phyloP scores from a whole-genome alignment of 108 stramenopile genomes.

The Conticribra guillardii region DNA sequence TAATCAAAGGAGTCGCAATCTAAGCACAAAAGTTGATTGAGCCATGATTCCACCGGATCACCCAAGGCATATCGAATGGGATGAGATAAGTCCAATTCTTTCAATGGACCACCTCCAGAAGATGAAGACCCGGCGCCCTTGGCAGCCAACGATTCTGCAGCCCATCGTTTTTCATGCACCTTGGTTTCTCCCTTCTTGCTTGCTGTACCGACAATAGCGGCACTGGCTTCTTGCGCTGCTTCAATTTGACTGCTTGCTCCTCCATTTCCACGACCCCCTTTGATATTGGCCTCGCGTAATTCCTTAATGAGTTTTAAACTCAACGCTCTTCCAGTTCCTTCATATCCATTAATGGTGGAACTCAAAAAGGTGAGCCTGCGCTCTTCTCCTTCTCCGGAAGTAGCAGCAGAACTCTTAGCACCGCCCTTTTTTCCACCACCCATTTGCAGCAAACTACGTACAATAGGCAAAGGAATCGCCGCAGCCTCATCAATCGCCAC shows the following conservation, averaged over 20 bases:
- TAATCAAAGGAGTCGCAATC: slow-evolving; percentile 73
- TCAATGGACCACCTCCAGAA: slow-evolving; percentile 53
- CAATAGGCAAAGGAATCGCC: slow-evolving; percentile 97
- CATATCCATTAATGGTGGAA: slow-evolving; percentile 99
- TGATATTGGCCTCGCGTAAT: slow-evolving; percentile 81
- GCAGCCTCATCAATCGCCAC: slow-evolving; percentile 99
- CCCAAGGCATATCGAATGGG: slow-evolving; percentile 95
- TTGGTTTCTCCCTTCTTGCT: slow-evolving; percentile 89
- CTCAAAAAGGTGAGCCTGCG: slow-evolving; percentile 92
- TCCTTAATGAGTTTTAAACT: slow-evolving; percentile 98
- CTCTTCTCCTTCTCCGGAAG: slow-evolving; percentile 46
- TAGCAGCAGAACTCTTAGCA: slow-evolving; percentile 42
- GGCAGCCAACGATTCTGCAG: slow-evolving; percentile 75
- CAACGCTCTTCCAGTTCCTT: slow-evolving; percentile 97
- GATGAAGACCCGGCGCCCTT: slow-evolving; percentile 35
- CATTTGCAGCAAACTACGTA: slow-evolving; percentile 82
- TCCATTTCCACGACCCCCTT: slow-evolving; percentile 16
- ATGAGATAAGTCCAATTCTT: slow-evolving; percentile 89
- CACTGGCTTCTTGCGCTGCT: slow-evolving; percentile 70
- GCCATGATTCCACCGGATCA: slow-evolving; percentile 96
- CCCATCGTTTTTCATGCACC: slow-evolving; percentile 92
- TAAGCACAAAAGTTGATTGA: slow-evolving; percentile 95
- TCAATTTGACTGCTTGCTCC: slow-evolving; percentile 35
- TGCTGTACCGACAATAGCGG: slow-evolving; percentile 67
- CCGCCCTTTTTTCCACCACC: slow-evolving; percentile 27